A percentile compares a stretch with the other conserved stretches of the same genome.
phyloP scores from a whole-genome alignment of 108 stramenopile genomes.

The Skeletonema tropicum region DNA sequence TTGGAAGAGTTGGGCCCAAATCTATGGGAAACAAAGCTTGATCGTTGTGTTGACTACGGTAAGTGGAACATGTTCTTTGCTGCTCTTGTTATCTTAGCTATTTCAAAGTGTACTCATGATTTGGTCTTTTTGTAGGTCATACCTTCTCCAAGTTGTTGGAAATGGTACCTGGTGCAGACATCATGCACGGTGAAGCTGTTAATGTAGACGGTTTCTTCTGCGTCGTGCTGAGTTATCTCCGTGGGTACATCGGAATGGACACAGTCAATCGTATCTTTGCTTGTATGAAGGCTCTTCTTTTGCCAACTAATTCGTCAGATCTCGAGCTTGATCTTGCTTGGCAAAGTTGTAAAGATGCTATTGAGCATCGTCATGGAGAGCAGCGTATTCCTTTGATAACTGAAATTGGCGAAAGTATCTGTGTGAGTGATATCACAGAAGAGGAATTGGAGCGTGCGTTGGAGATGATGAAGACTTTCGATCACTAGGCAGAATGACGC shows the following conservation, averaged over 20 bases:
- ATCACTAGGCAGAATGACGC: slow-evolving; percentile 16
- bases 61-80: slow-evolving; percentile 16
- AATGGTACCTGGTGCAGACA: slow-evolving; percentile 92
- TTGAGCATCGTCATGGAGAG: slow-evolving; percentile 95
- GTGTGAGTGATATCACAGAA: slow-evolving; percentile 90
- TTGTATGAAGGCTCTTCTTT: slow-evolving; percentile 79
- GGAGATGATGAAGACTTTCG: slow-evolving; percentile 67
- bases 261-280: slow-evolving; percentile 82
- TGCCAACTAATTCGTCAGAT: slow-evolving; percentile 83
- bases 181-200: slow-evolving; percentile 98
- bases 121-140: slow-evolving; percentile 63
- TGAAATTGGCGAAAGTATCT: slow-evolving; percentile 90
- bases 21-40: slow-evolving; percentile 93
- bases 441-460: slow-evolving; percentile 89
- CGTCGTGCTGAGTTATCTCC: slow-evolving; percentile 84
- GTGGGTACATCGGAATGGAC: slow-evolving; percentile 86
- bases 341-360: slow-evolving; percentile 93
- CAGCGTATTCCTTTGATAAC: slow-evolving; percentile 92
- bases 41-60: slow-evolving; percentile 93
- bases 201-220: slow-evolving; percentile 97
- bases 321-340: slow-evolving; percentile 77
- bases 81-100: background rate
- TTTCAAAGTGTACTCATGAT: slow-evolving; percentile 1
- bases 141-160: slow-evolving; percentile 96
- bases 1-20: slow-evolving; percentile 96